Conservation (phyloP, 345 rosid genomes). For the Populus ilicifolia region DNA sequence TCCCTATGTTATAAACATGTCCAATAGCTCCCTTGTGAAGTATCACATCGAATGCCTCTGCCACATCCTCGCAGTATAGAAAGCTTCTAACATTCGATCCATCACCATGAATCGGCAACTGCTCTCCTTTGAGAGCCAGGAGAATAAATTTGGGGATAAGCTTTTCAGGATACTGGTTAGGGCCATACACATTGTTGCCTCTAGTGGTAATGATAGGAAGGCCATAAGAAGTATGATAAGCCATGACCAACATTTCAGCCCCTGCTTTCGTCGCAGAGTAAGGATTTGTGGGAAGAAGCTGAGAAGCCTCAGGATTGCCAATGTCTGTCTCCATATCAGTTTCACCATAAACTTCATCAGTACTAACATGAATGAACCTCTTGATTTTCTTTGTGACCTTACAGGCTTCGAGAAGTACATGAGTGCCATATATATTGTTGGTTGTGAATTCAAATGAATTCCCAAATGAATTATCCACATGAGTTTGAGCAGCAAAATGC, state of each 20-base stretch:
- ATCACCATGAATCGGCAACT: constrained; percentile 59
- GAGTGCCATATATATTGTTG: constrained; percentile 63
- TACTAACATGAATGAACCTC: constrained; percentile 69
- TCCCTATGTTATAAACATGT: constrained; percentile 60
- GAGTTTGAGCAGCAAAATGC: constrained; percentile 71
- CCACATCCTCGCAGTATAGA: constrained; percentile 55
- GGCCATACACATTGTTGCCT: constrained; percentile 66
- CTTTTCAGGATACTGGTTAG: constrained; percentile 62
- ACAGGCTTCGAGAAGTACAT: constrained; percentile 66
- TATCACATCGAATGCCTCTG: constrained; percentile 63
- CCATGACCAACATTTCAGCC: constrained; percentile 71
- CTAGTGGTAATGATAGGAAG: constrained; percentile 56
- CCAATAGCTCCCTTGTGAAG: constrained; percentile 61
- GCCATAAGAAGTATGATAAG: constrained; percentile 57
- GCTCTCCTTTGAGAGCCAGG: constrained; percentile 53
- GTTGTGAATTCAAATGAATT: constrained; percentile 61
- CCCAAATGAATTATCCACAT: constrained; percentile 66
- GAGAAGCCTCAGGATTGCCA: constrained; percentile 64
- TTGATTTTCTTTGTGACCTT: constrained; percentile 47
- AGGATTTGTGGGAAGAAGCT: constrained; percentile 60
- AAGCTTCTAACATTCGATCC: constrained; percentile 67
- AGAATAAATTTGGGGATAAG: constrained; percentile 60
- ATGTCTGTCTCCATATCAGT: constrained; percentile 54
- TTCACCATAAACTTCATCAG: constrained; percentile 68
- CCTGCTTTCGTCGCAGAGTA: constrained; percentile 69